These are phyloP conservation scores for Aspergillus fischeri DNA, from an alignment of 2,329 filamentous ascomycete genomes.

Conservation along the genomic window DNA sequence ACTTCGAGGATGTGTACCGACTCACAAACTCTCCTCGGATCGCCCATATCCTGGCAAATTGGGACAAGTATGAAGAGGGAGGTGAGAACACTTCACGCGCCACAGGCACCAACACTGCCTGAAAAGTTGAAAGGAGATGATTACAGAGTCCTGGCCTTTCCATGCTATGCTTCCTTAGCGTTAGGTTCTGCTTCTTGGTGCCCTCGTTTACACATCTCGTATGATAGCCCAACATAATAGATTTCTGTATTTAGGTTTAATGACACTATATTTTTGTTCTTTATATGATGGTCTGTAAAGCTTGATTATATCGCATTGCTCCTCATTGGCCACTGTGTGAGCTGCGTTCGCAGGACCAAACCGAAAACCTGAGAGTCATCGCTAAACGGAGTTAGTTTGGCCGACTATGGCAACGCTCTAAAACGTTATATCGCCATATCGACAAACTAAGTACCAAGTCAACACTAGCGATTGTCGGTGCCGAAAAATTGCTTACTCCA, in stretches of 20 bases:
- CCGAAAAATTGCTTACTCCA: not conserved
- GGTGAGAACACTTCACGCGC: conserved; percentile 21
- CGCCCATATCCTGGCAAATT: conserved; percentile 67
- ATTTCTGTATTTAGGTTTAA: not conserved
- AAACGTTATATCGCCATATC: not conserved
- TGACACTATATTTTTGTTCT: not conserved
- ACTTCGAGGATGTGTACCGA: conserved; percentile 97
- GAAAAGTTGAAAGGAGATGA: not conserved
- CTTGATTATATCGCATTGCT: no score
- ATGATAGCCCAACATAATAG: not conserved
- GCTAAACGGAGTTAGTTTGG: not conserved
- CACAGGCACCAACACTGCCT: conserved; percentile 11
- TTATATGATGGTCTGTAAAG: not conserved
- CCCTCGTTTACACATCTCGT: not conserved
- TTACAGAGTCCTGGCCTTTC: conserved; percentile 8
- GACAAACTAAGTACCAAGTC: not conserved
- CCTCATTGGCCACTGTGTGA: no score
- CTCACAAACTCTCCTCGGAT: conserved; percentile 72
- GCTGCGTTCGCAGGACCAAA: no score
- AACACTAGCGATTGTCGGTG: not conserved
- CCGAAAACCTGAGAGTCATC: no score
- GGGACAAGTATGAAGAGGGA: conserved; percentile 63
- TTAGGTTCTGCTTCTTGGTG: not conserved
- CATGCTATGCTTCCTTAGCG: not conserved
- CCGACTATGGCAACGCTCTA: not conserved